Evolutionary conservation across 176 grass and related monocot genomes (phyloP), one percentile per base, ranked within the genome.

Genomic region (Ensete ventricosum): DNA sequence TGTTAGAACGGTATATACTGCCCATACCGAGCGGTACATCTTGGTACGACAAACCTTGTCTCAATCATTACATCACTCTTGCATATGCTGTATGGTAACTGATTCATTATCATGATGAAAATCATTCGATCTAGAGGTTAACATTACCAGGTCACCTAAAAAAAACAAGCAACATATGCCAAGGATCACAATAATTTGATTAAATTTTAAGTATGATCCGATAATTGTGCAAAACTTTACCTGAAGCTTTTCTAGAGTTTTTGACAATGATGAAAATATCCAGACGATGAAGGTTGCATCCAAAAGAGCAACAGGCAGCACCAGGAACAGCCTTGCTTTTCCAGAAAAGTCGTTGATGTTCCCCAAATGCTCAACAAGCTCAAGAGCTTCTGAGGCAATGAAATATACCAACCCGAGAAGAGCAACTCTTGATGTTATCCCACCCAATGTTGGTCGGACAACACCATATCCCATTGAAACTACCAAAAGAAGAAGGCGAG

Each of bases 201-300:
- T 14, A 8, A n/a, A 48, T 34, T 55, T 9, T 14, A 11, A 58
- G 49, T 62, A 8, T 8, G 3, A 20, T 24, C 43, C 72, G 1
- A 57, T 54, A 34, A 76, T 50, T n/a, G 64, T 48, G 27, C 22
- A 65, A 54, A 68, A n/a, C 53, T 22, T 70, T 89, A 99, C 95
- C 95, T 99, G 95, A 54, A 99, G 84, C 80, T 99, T 99, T 83
- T 99, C 95, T 52, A 99, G 80, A 81, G 90, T 99, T 89, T 88
- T 83, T 7, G 95, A 99, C n/a, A 99, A 84, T 52, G 95, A 94
- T 81, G 95, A 99, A 87, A 99, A 99, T 82, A 94, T 94, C 95
- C 95, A 99, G 13, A 94, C 87, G 71, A 99, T 99, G 84, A 99
- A 99, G 68, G 90, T 94, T 62, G 95, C 88, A 91, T 99, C 95